Conservation (phyloP, 2,329 filamentous ascomycete species). For the Alternaria incomplexa region DNA sequence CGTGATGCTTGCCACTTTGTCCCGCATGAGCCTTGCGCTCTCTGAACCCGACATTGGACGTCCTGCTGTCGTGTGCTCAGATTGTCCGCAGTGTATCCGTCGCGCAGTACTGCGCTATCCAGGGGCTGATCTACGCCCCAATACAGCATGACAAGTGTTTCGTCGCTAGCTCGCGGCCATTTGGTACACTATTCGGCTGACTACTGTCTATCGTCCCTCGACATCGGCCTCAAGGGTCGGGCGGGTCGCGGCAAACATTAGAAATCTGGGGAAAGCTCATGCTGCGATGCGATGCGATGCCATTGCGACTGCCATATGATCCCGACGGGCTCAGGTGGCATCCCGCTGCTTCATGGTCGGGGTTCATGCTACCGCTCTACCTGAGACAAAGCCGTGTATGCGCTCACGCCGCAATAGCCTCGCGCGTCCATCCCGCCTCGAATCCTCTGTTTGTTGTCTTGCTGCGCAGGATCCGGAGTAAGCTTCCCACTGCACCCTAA, state of each 20-base stretch:
- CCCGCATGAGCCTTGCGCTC: background rate
- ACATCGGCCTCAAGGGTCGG: conserved; percentile 25
- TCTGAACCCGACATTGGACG: background rate
- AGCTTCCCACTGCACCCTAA: conserved; percentile 10
- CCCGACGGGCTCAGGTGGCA: background rate
- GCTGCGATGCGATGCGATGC: conserved; percentile 7
- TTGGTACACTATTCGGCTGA: conserved; percentile 6
- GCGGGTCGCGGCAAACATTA: conserved; percentile 33
- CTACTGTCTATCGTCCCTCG: conserved; percentile 25
- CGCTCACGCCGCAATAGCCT: conserved; percentile 2
- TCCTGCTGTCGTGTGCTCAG: conserved; percentile 5
- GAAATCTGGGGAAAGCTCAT: conserved; percentile 41
- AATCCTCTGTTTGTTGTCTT: conserved; percentile 34
- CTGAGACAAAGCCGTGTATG: conserved; percentile 36
- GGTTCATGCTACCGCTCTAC: conserved; percentile 15
- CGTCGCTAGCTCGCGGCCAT: conserved; percentile 30
- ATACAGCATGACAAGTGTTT: conserved; percentile 39
- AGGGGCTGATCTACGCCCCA: conserved; percentile 33
- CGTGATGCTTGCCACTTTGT: conserved; percentile 28
- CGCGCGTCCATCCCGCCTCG: conserved; percentile 11
- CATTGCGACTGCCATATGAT: background rate
- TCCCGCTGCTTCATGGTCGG: background rate
- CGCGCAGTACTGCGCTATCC: conserved; percentile 20
- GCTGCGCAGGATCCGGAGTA: conserved; percentile 6
- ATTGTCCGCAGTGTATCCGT: conserved; percentile 7